Conservation (phyloP, 345 rosid species). For the Aquilaria sinensis region DNA sequence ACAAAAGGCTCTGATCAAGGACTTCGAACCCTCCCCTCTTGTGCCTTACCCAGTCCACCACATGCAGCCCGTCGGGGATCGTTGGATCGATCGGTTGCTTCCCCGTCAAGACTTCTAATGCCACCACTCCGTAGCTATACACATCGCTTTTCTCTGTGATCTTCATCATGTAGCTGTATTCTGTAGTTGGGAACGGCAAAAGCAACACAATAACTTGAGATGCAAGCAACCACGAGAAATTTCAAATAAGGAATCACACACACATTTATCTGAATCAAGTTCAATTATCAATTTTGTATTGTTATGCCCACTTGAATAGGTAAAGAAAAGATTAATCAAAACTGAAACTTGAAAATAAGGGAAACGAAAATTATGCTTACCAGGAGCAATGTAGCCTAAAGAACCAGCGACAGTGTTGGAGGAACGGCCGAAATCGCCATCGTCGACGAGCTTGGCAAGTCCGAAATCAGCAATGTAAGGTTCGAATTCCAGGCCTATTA, state of each 20-base stretch:
- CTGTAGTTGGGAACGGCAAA: conserved; percentile 25
- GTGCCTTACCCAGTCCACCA: conserved; percentile 86
- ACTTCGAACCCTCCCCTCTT: conserved; percentile 59
- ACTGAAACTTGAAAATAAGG: too few relatives aligned
- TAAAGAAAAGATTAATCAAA: too few relatives aligned
- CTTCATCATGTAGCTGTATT: conserved; percentile 93
- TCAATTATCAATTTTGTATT: too few relatives aligned
- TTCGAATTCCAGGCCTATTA: conserved; percentile 82
- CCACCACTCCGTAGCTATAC: conserved; percentile 89
- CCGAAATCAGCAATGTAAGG: conserved; percentile 98
- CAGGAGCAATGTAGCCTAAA: conserved; percentile 96
- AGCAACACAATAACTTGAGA: neutral
- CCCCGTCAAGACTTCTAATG: conserved; percentile 81
- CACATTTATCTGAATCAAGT: too few relatives aligned
- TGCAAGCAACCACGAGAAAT: neutral
- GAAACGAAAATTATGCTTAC: conserved; percentile 26
- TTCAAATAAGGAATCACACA: too few relatives aligned
- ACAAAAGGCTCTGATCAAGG: conserved; percentile 48
- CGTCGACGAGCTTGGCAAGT: conserved; percentile 91
- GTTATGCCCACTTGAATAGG: too few relatives aligned
- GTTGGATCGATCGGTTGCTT: conserved; percentile 94
- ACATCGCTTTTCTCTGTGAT: conserved; percentile 96
- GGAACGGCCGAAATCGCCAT: conserved; percentile 72
- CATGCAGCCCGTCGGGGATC: conserved; percentile 73
- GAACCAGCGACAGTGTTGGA: conserved; percentile 93